Percentiles rank a stretch among this genome's conserved stretches.
Evolutionary conservation across 768 basidiomycete genomes (phyloP).

Genomic region (Xerocomellus dryophilus): DNA sequence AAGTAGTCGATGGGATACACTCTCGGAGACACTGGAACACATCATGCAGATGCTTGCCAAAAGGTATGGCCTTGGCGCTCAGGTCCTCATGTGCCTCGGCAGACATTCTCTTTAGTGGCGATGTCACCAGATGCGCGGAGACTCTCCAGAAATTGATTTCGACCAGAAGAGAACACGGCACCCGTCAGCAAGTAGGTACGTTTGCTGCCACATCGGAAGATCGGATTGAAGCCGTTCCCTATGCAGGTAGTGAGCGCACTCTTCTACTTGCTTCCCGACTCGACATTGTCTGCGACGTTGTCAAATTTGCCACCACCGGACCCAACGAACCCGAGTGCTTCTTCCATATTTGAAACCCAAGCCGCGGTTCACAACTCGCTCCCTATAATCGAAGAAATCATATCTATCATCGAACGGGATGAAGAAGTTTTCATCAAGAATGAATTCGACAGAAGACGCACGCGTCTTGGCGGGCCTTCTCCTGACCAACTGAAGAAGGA

Average conservation of each 20-base stretch:
- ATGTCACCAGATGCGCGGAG: conserved; percentile 78
- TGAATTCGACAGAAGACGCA: conserved; percentile 77
- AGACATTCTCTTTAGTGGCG: conserved; percentile 48
- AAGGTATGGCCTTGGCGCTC: conserved; percentile 41
- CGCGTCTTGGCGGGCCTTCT: conserved; percentile 65
- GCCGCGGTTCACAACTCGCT: conserved; percentile 66
- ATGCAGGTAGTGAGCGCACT: conserved; percentile 65
- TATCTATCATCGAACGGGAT: conserved; percentile 56
- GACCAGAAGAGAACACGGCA: conserved; percentile 57
- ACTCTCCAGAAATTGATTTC: conserved; percentile 73
- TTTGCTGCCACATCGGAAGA: background rate
- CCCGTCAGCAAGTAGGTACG: conserved; percentile 49
- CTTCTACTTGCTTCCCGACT: conserved; percentile 69
- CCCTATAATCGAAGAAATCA: conserved; percentile 68
- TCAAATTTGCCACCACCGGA: conserved; percentile 70
- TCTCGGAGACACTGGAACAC: conserved; percentile 49
- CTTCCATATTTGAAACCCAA: conserved; percentile 57
- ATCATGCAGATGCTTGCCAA: conserved; percentile 59
- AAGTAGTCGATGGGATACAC: conserved; percentile 54
- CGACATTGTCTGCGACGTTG: conserved; percentile 59
- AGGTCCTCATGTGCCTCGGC: background rate
- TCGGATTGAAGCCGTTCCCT: background rate
- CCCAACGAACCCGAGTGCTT: conserved; percentile 65
- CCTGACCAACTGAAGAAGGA: conserved; percentile 59
- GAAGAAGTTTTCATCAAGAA: conserved; percentile 56